Base-by-base conservation (phyloP, 768 basidiomycete species). In the Aureoboletus auriporus region DNA sequence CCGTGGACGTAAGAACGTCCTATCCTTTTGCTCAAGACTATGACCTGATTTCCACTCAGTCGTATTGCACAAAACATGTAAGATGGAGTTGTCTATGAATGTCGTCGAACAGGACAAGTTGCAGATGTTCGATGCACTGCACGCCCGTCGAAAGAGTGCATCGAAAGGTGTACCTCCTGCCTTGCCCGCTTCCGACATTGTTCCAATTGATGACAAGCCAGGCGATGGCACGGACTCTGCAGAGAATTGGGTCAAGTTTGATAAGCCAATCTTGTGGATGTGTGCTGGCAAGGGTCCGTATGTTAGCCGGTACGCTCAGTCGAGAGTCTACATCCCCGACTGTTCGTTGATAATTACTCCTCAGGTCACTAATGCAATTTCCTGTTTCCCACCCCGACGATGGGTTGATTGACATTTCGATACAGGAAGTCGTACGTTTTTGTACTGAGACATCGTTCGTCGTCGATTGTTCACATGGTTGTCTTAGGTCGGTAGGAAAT, bases 261-360 rank as follows among this genome's bases (percentile, higher is more conserved):
- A 86, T 31, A 76, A 83, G 48, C 84, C 86, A 11, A 62, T 89
- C 23, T 56, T 84, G 11, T 91, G 78, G 66, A 67, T 89, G 34
- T 87, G 79, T 60, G 87, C 84, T 6, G 89, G 90, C 6, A 84
- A 89, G 65, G 85, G 86, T 16, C 87, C 89, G 6, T 89, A 80
- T 66, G 83, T 87, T 36, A 77, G 74, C 45, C 73, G 81, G 85
- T 83, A 57, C 47, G 70, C 51, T 11, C 34, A 38, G 16, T 28
- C 17, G 26, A 35, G 14, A 35, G 14, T 20, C 39, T 12, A 3
- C 30, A 6, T 39, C 34, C 3, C 4, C 17, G 28, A 14, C 17
- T 12, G 40, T 37, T 28, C 13, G 30, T 26, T 23, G 20, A 28
- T 13, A 2, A 11, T 34, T 12, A 30, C 16, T 8, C 35, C 12